These are phyloP conservation scores for Orbilia blumenaviensis DNA, from an alignment of 2,329 filamentous ascomycete genomes.

Conservation along the genomic window DNA sequence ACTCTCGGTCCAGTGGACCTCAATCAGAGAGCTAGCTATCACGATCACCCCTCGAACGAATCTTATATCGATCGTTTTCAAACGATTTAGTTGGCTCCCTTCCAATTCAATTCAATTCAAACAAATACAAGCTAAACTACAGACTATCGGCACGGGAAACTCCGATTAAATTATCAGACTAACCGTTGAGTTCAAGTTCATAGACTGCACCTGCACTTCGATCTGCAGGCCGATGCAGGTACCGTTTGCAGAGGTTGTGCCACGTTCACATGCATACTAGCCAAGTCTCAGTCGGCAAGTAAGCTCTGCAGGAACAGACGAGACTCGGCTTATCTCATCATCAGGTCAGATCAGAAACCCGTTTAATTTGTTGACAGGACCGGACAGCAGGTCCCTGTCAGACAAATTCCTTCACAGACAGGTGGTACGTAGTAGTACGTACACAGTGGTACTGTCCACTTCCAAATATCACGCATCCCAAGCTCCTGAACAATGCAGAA, in stretches of 20 bases:
- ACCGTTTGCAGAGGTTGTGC: slow-evolving; percentile 52
- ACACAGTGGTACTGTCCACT: too few relatives aligned
- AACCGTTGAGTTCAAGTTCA: background rate
- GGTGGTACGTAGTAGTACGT: background rate
- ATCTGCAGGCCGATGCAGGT: slow-evolving; percentile 41
- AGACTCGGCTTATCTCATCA: slow-evolving; percentile 32
- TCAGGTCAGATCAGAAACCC: slow-evolving; percentile 4
- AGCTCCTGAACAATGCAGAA: slow-evolving; percentile 1
- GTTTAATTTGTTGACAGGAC: background rate
- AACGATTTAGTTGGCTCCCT: too few relatives aligned
- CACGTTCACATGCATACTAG: slow-evolving; percentile 43
- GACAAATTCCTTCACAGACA: background rate
- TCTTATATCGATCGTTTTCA: background rate
- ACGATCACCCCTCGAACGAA: background rate
- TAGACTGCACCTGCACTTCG: background rate
- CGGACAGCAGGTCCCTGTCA: background rate
- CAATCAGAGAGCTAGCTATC: too few relatives aligned
- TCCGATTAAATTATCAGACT: background rate
- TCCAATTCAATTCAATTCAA: slow-evolving; percentile 15
- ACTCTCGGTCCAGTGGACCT: slow-evolving; percentile 2
- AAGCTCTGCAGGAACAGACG: slow-evolving; percentile 14
- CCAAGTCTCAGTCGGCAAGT: slow-evolving; percentile 16
- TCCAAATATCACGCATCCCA: slow-evolving; percentile 8
- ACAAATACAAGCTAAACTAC: background rate
- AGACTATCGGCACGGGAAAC: slow-evolving; percentile 11